A percentile compares a stretch with the other conserved stretches of the same genome.
Conservation (phyloP, 2,329 filamentous ascomycete species). For the Zymoseptoria pseudotritici region DNA sequence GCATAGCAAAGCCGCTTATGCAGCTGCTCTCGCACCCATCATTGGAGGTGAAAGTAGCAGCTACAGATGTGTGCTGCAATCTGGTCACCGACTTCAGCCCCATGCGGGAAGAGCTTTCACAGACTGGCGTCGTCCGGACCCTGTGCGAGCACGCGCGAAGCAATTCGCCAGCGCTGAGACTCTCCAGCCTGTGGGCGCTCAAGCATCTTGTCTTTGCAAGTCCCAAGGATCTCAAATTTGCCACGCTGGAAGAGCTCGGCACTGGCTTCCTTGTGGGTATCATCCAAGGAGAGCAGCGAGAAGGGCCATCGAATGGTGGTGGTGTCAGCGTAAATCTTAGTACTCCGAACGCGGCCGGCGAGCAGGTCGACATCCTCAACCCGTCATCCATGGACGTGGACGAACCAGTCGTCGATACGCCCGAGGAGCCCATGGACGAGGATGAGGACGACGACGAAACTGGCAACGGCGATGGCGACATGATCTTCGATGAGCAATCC, state of each 20-base stretch:
- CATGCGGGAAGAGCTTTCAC: conserved; percentile 73
- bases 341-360: conserved; percentile 52
- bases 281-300: conserved; percentile 52
- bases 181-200: conserved; percentile 86
- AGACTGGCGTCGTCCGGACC: conserved; percentile 65
- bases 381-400: conserved; percentile 34
- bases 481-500: conserved; percentile 36
- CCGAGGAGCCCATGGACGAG: conserved; percentile 24
- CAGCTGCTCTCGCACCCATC: conserved; percentile 66
- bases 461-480: conserved; percentile 36
- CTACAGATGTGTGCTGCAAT: conserved; percentile 78
- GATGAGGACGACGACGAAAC: conserved; percentile 26
- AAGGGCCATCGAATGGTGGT: conserved; percentile 39
- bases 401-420: conserved; percentile 12
- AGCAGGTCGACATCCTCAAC: conserved; percentile 54
- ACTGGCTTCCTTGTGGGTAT: conserved; percentile 74
- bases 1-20: conserved; percentile 70
- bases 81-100: conserved; percentile 83
- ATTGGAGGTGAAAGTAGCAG: conserved; percentile 74
- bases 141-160: conserved; percentile 82
- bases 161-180: conserved; percentile 65
- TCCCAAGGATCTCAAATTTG: conserved; percentile 64
- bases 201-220: conserved; percentile 79
- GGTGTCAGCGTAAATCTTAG: conserved; percentile 32
- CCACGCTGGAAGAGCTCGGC: conserved; percentile 68